Evolutionary conservation across 441 rosid species (phyloP).

Genomic region (Populus tomentosa): DNA sequence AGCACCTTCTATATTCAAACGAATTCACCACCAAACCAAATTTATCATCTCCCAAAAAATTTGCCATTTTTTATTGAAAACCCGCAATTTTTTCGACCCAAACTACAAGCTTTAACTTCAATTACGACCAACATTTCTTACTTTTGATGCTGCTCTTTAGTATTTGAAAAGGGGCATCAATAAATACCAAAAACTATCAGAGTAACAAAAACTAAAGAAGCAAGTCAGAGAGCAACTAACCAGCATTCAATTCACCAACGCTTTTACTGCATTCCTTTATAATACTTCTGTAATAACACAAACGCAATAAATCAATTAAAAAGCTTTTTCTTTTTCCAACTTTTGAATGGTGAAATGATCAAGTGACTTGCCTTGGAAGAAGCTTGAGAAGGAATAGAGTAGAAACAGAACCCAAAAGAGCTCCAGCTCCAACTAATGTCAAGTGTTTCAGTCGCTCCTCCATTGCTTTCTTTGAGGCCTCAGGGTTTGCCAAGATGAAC

Average conservation of each 20-base stretch:
- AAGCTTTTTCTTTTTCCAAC: background rate
- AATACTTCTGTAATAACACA: slow-evolving; percentile 24
- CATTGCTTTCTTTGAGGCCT: slow-evolving; percentile 19
- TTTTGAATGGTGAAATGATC: background rate
- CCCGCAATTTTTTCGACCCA: background rate
- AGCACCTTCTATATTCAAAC: no score
- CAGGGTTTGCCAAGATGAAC: background rate
- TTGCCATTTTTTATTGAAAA: background rate
- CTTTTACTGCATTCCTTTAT: slow-evolving; percentile 6
- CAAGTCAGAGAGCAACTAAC: background rate
- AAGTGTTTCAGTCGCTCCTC: slow-evolving; percentile 52
- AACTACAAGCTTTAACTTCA: background rate
- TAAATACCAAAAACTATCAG: background rate
- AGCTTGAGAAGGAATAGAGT: slow-evolving; percentile 56
- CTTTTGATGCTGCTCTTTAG: background rate
- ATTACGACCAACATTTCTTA: background rate
- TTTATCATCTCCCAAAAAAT: background rate
- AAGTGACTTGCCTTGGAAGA: slow-evolving; percentile 43
- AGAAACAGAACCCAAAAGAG: slow-evolving; percentile 63
- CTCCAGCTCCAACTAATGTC: slow-evolving; percentile 69
- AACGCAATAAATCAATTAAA: background rate
- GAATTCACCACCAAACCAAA: background rate
- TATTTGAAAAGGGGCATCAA: background rate
- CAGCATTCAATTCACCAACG: slow-evolving; percentile 25
- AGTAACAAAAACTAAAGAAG: background rate